Base-by-base conservation (phyloP, 2,329 filamentous ascomycete genomes). In the Nannizziopsis arthrosporioides region DNA sequence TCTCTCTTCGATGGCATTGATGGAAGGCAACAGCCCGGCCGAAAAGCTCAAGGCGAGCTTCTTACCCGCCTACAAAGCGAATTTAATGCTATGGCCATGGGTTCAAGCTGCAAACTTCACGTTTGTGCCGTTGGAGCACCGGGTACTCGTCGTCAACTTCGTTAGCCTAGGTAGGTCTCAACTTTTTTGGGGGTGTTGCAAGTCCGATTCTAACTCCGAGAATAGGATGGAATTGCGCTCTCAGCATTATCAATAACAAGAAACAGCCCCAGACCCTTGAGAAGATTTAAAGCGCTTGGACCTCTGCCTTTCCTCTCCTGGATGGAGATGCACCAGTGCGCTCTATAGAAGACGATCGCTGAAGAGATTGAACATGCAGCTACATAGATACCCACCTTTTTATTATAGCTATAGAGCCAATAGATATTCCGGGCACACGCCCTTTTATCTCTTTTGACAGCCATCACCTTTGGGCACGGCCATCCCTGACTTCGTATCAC, bases 101-200 rank as follows among this genome's bases (percentile, higher is more conserved):
- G 86, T 93, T 48, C 89, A 95, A 71, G 72, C 82, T 47, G 74
- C 82, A 61, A 95, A 95, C 73, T 95, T 95, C 70, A 83, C 84
- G 60, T 76, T 92, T 54, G 77, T 94, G 54, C 89, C 89, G 42
- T 72, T 93, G 53, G 78, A 93, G 62, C 81, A 90, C 67, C 77
- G 88, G 51, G 78, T 95, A 37, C 70, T 94, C 57, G 82, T 94
- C 53, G 89, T 94, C 58, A 95, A 95, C 61, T 65, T 93, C 44
- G 74, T 94, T 47, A 85, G 76, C 51, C 67, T 85, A 56, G 81
- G 80, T 80, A 59, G 61, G 73, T 69, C 22, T 39, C 8, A 22
- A n/a, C 5, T 15, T 17, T 6, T 22, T 11, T 1, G 38, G 35
- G 8, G 15, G 4, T 35, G 42, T 18, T 35, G 15, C 32, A 12